Percentiles rank a stretch among this genome's conserved stretches.
Evolutionary conservation across 1,284 basidiomycete genomes (phyloP).

Genomic region (Ganoderma leucocontextum): DNA sequence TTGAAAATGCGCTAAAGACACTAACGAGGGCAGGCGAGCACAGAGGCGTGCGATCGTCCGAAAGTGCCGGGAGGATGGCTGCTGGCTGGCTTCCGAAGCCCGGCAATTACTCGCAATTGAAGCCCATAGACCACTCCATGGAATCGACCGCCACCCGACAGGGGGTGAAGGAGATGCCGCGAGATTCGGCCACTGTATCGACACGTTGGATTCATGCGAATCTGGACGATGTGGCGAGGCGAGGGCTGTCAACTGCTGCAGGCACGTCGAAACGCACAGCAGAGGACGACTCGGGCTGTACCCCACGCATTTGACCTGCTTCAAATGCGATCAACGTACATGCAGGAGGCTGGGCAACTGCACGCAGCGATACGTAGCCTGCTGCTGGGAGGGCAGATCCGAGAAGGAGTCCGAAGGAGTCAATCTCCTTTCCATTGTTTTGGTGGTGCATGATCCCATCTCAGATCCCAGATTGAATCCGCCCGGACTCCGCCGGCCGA

Average conservation of each 20-base stretch:
- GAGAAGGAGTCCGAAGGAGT: background rate
- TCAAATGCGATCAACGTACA: background rate
- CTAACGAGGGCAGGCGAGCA: background rate
- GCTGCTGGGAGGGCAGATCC: background rate
- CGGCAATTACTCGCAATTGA: background rate
- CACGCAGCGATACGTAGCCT: background rate
- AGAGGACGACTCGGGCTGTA: background rate
- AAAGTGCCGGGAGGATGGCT: constrained; percentile 1
- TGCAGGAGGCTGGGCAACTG: background rate
- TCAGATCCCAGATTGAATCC: background rate
- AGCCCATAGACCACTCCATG: background rate
- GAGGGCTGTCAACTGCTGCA: background rate
- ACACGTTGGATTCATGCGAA: background rate
- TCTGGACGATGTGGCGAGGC: background rate
- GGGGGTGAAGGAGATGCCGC: background rate
- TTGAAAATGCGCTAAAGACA: background rate
- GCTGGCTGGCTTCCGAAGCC: background rate
- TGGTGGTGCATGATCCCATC: background rate
- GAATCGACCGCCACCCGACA: constrained; percentile 3
- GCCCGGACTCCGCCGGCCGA: too few species aligned
- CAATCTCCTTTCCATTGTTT: background rate
- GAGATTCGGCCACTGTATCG: constrained; percentile 1
- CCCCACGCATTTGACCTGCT: background rate
- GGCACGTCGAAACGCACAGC: background rate
- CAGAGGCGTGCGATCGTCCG: background rate